These are phyloP conservation scores for Berberis vulgaris DNA, from an alignment of 164 flowering plant genomes.

Conservation along the genomic window DNA sequence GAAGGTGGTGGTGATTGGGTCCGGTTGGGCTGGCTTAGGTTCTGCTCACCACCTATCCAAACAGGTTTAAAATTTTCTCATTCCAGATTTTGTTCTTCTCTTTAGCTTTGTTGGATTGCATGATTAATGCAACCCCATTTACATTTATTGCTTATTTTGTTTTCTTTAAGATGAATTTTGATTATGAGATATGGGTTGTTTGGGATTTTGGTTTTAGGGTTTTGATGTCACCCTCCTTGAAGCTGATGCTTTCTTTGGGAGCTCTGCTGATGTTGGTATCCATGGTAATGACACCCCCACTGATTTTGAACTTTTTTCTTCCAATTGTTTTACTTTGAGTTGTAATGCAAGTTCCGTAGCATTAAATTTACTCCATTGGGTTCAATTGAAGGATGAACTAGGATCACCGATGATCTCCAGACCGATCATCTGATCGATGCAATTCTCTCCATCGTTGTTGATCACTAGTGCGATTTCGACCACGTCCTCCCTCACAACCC, in stretches of 20 bases:
- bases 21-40: constrained; percentile 58
- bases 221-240: constrained; percentile 52
- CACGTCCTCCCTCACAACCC: too few relatives aligned
- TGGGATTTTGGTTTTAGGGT: constrained; percentile 29
- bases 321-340: not conserved
- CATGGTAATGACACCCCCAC: constrained; percentile 21
- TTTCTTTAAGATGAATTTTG: not conserved
- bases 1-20: constrained; percentile 48
- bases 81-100: not conserved
- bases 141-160: not conserved
- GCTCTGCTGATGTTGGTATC: constrained; percentile 35
- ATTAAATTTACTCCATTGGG: too few relatives aligned
- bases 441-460: too few relatives aligned
- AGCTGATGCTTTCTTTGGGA: constrained; percentile 15
- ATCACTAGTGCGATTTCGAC: too few relatives aligned
- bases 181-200: not conserved
- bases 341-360: not conserved
- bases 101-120: not conserved
- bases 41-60: constrained; percentile 67
- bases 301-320: not conserved
- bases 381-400: too few relatives aligned
- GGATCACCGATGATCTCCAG: too few relatives aligned
- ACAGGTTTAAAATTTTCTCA: constrained; percentile 29
- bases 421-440: too few relatives aligned
- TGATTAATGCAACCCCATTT: too few relatives aligned